These are phyloP conservation scores for Haberlea rhodopensis DNA, from an alignment of 257 asterid genomes.

Conservation along the genomic window DNA sequence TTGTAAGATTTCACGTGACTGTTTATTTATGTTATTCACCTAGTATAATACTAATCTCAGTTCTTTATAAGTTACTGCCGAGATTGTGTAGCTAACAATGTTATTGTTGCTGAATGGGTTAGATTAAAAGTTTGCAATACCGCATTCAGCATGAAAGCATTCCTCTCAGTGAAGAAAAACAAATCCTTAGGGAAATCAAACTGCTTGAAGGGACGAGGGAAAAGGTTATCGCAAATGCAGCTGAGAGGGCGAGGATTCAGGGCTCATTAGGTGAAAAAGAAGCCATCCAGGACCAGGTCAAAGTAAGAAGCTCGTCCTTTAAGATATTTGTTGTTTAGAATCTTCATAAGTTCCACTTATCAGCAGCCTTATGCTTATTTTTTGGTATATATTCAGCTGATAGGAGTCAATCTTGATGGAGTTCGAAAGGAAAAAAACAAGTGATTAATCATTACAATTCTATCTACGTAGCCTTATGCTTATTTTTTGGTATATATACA, in stretches of 20 bases:
- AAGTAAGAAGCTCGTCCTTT: conserved; percentile 45
- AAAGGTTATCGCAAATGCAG: conserved; percentile 68
- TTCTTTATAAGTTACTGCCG: background rate
- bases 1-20: conserved; percentile 46
- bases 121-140: conserved; percentile 78
- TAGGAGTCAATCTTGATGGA: conserved; percentile 76
- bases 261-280: conserved; percentile 79
- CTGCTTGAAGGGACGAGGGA: conserved; percentile 76
- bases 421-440: conserved; percentile 75
- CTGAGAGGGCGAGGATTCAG: conserved; percentile 65
- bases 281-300: conserved; percentile 80
- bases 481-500: conserved; percentile 16
- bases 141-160: conserved; percentile 94
- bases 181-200: conserved; percentile 85
- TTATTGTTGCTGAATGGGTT: background rate
- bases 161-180: conserved; percentile 86
- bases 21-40: background rate
- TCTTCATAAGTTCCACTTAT: background rate
- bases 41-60: conserved; percentile 9
- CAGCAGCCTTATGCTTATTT: background rate
- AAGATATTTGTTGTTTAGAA: background rate
- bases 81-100: conserved; percentile 1
- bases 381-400: conserved; percentile 37
- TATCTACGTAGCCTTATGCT: background rate
- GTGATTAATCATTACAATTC: too few species aligned